phyloP scores from a whole-genome alignment of 371 early-diverging fungal species.

The Mortierella sp. region DNA sequence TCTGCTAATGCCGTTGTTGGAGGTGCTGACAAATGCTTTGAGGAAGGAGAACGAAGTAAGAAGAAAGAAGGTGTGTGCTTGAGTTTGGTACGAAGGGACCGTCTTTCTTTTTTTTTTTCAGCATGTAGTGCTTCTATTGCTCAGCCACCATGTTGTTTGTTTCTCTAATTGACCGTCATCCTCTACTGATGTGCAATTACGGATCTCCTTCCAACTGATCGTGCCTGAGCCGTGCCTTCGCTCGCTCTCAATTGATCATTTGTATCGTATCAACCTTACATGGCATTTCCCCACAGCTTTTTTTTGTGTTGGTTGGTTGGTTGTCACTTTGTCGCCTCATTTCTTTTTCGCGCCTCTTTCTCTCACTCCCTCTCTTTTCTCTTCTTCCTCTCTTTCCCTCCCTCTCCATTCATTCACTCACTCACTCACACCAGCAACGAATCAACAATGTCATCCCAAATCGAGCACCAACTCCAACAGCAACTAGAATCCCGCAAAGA shows the following conservation, averaged over 20 bases:
- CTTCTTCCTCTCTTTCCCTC: constrained; percentile 4
- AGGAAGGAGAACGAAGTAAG: constrained; percentile 1
- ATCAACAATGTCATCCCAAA: constrained; percentile 37
- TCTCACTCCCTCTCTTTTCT: background rate
- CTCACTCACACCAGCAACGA: background rate
- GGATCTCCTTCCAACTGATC: background rate
- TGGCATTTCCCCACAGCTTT: background rate
- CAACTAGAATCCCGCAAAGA: constrained; percentile 44
- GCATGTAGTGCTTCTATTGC: background rate
- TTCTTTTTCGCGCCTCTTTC: background rate
- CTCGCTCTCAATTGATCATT: background rate
- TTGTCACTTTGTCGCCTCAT: constrained; percentile 1
- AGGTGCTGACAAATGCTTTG: constrained; percentile 8
- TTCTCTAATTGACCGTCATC: background rate
- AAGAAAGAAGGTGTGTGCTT: background rate
- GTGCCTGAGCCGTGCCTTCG: background rate
- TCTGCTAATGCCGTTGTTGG: background rate
- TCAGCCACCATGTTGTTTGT: constrained; percentile 13
- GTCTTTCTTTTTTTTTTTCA: constrained; percentile 10
- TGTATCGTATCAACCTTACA: background rate
- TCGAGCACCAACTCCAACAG: constrained; percentile 45
- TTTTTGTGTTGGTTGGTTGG: background rate
- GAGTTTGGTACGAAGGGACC: background rate
- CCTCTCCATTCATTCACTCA: constrained; percentile 3
- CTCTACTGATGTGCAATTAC: background rate